These are phyloP conservation scores for Torulaspora quercuum DNA, from an alignment of 805 yeast genomes.

Conservation along the genomic window DNA sequence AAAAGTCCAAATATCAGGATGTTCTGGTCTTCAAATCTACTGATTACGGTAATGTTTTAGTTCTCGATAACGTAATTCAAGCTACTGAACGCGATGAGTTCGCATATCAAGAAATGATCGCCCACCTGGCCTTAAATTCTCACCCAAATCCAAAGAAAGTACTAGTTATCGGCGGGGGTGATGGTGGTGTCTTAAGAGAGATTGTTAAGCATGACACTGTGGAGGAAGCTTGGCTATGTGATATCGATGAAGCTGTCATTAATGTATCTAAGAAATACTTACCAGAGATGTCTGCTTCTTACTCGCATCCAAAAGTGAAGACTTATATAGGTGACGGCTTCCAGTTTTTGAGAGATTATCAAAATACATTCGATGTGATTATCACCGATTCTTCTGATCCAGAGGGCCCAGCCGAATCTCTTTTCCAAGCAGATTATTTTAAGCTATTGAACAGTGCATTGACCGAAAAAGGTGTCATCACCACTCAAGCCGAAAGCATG, in stretches of 20 bases:
- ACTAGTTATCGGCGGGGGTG: conserved; percentile 97
- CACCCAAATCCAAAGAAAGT: conserved; percentile 95
- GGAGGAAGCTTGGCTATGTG: conserved; percentile 88
- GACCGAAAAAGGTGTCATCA: conserved; percentile 86
- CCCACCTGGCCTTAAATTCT: conserved; percentile 87
- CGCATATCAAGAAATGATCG: conserved; percentile 96
- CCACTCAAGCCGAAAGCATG: conserved; percentile 92
- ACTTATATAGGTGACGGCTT: conserved; percentile 97
- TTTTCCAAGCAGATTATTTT: conserved; percentile 91
- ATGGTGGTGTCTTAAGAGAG: conserved; percentile 97
- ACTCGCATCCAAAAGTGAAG: conserved; percentile 81
- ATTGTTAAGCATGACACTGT: conserved; percentile 82
- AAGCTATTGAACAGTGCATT: conserved; percentile 80
- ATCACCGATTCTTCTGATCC: conserved; percentile 98
- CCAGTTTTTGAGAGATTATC: conserved; percentile 81
- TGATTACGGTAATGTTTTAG: conserved; percentile 92
- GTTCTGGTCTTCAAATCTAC: conserved; percentile 89
- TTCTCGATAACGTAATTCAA: conserved; percentile 91
- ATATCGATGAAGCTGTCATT: conserved; percentile 92
- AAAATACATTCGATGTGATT: conserved; percentile 87
- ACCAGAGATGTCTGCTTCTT: conserved; percentile 83
- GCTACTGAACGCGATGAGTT: conserved; percentile 97
- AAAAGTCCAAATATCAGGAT: conserved; percentile 87
- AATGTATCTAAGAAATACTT: conserved; percentile 79
- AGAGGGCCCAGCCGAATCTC: conserved; percentile 94